Evolutionary conservation across 805 yeast species (phyloP), one percentile per base, ranked within the genome.

Genomic region (Metschnikowia colocasiae): DNA sequence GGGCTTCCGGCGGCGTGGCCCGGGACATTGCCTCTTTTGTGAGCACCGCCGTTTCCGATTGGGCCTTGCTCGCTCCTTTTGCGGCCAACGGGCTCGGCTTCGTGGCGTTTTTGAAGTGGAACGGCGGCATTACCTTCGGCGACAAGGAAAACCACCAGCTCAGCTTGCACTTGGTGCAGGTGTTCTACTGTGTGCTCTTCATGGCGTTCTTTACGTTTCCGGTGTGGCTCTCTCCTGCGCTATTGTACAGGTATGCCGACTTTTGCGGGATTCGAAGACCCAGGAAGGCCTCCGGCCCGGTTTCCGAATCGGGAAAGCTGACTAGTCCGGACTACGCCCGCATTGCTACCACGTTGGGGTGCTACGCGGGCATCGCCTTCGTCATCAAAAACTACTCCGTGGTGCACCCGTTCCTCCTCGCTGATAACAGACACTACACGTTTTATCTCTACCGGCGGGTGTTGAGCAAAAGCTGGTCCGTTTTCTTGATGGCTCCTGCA

Each of bases 361-460:
- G 58, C 16, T 23, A 39, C 42, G 34, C 19, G 3, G 52, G 61
- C 1, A 76, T 86, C 20, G 67, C 68, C 52, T 53, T 73, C 16
- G 59, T 79, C 2, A 74, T 87, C 18, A 71, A 81, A 31, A 72
- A 72, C 48, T 84, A 76, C 62, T 87, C 97, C 0, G 70, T 84
- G 2, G 83, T 82, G 2, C 99, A 94, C 63, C 97, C 97, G 6
- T 94, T 92, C 63, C 64, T 94, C 33, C 73, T 92, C 37, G 95
- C 98, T 0, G 99, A 94, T 64, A 94, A 94, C 68, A 79, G 99
- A 57, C 99, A 94, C 65, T 89, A 82, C 62, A 82, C 96, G 0
- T 94, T 94, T 63, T 94, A 94, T 65, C 67, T 94, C 31, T 87
- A 87, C 79, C 79, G 82, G 47, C 78, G 77, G 48, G 58, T 94